Percentiles rank a stretch among this genome's conserved stretches.
Evolutionary conservation across 352 stramenopile genomes (phyloP).

Genomic region (Pythium grandisporangium): DNA sequence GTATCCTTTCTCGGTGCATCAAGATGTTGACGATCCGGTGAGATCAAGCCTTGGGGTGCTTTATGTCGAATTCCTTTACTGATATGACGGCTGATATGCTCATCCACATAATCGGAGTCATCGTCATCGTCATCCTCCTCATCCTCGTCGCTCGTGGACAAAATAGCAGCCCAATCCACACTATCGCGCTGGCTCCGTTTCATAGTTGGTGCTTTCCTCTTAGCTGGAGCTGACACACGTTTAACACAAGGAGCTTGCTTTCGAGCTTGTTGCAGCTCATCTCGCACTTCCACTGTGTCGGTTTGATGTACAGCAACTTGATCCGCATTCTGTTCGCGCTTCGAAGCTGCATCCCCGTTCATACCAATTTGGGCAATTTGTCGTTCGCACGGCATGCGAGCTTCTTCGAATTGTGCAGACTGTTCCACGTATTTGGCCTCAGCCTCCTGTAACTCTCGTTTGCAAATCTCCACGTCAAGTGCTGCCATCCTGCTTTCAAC

Average conservation of each 20-base stretch:
- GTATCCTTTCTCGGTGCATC: too few relatives aligned
- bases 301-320: conserved; percentile 7
- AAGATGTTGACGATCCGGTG: too few relatives aligned
- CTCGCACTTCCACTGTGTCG: conserved; percentile 13
- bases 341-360: conserved; percentile 5
- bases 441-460: conserved; percentile 16
- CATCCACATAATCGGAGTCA: conserved; percentile 62
- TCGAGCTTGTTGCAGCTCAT: conserved; percentile 9
- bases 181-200: conserved; percentile 20
- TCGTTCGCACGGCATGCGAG: conserved; percentile 13
- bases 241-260: too few relatives aligned
- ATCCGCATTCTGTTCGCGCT: background rate
- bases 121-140: conserved; percentile 39
- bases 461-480: conserved; percentile 26
- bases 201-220: background rate
- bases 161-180: conserved; percentile 31
- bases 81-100: too few relatives aligned
- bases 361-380: conserved; percentile 13
- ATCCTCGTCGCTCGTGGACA: conserved; percentile 46
- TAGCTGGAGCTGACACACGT: too few relatives aligned
- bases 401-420: conserved; percentile 13
- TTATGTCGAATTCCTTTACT: too few relatives aligned
- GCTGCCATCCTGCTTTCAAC: conserved; percentile 24
- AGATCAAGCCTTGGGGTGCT: too few relatives aligned
- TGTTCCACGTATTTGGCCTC: conserved; percentile 23